phyloP scores from a whole-genome alignment of 768 basidiomycete genomes.

The Rubroboletus satanas region DNA sequence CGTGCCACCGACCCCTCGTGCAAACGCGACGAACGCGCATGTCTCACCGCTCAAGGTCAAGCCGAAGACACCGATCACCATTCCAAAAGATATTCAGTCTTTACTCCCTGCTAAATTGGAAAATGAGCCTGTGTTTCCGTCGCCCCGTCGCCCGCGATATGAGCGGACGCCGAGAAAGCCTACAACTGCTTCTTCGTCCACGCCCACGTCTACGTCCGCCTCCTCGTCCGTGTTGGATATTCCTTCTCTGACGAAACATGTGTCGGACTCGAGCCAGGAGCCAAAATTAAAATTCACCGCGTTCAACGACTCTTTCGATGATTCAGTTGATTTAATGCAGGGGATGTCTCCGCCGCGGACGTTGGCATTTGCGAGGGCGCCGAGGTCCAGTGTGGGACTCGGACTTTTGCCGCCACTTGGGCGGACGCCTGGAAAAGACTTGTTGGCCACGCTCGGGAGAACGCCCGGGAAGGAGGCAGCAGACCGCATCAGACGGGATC shows the following conservation, averaged over 20 bases:
- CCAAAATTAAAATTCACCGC: constrained; percentile 33
- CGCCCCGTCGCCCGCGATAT: constrained; percentile 32
- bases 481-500: constrained; percentile 59
- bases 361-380: constrained; percentile 46
- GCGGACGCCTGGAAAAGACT: constrained; percentile 65
- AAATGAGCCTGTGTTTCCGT: constrained; percentile 48
- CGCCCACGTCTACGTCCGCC: constrained; percentile 32
- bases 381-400: constrained; percentile 31
- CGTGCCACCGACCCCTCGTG: constrained; percentile 35
- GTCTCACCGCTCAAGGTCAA: constrained; percentile 56
- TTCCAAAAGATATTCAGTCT: constrained; percentile 52
- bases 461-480: constrained; percentile 76
- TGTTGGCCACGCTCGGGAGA: constrained; percentile 42
- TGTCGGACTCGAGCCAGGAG: constrained; percentile 41
- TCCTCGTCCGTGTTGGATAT: constrained; percentile 42
- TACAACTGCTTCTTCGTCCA: neutral
- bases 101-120: constrained; percentile 68
- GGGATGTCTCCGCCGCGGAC: constrained; percentile 55
- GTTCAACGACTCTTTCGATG: constrained; percentile 35
- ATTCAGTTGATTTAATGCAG: constrained; percentile 37
- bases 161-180: constrained; percentile 31
- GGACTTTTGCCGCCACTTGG: constrained; percentile 39
- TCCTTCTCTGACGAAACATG: constrained; percentile 42
- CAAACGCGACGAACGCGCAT: constrained; percentile 26
- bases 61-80: constrained; percentile 51